Percentiles rank a stretch among this genome's conserved stretches.
Conservation (phyloP, 441 rosid genomes). For the Arabidopsis lyrata region DNA sequence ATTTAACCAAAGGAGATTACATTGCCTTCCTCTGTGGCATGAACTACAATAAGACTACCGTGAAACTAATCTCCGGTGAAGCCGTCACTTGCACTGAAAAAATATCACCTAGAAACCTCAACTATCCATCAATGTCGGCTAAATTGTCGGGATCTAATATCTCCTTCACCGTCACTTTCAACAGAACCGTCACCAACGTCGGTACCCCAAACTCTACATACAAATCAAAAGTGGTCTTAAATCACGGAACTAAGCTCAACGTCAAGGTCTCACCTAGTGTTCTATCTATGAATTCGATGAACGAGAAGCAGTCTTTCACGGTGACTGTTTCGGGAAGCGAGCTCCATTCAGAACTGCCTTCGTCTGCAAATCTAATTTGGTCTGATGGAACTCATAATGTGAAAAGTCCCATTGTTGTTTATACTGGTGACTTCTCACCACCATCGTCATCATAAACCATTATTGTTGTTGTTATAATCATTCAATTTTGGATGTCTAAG, state of each 20-base stretch:
- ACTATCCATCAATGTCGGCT: constrained; percentile 43
- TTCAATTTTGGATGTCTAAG: constrained; percentile 8
- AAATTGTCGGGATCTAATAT: neutral
- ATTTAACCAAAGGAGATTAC: constrained; percentile 20
- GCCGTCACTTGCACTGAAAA: constrained; percentile 29
- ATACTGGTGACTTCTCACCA: constrained; percentile 20
- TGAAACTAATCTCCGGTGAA: constrained; percentile 32
- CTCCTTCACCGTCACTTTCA: constrained; percentile 43
- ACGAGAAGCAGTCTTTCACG: constrained; percentile 50
- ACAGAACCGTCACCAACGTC: constrained; percentile 59
- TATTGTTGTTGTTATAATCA: neutral
- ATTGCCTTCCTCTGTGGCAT: constrained; percentile 31
- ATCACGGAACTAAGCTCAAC: constrained; percentile 22
- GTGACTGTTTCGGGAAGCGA: constrained; percentile 41
- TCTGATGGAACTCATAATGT: constrained; percentile 51
- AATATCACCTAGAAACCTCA: constrained; percentile 26
- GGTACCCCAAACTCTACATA: constrained; percentile 52
- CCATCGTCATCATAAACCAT: constrained; percentile 15
- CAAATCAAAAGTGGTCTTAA: constrained; percentile 32
- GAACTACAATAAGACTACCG: constrained; percentile 17
- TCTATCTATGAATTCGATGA: constrained; percentile 46
- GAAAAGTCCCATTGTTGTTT: constrained; percentile 51
- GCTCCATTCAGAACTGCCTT: neutral
- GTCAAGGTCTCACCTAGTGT: constrained; percentile 50
- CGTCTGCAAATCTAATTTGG: constrained; percentile 54